Percentiles rank a stretch among this genome's conserved stretches.
Conservation (phyloP, 2,329 filamentous ascomycete genomes). For the Rasamsonia emersonii region DNA sequence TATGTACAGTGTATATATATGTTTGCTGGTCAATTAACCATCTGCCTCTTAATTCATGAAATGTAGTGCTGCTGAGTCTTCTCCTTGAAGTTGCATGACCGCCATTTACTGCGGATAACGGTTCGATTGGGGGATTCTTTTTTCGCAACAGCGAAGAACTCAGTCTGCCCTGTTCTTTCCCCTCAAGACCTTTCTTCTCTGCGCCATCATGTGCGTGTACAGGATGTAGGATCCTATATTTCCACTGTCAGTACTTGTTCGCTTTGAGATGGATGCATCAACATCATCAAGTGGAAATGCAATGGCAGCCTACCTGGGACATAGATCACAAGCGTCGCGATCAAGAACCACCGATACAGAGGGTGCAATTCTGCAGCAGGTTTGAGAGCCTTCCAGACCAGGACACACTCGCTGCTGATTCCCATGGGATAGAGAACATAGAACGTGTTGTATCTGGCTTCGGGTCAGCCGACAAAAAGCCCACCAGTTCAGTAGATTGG, state of each 20-base stretch:
- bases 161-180: constrained; percentile 44
- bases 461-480: constrained; percentile 1
- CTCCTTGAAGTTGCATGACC: background rate
- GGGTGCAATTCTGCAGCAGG: constrained; percentile 46
- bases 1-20: background rate
- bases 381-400: constrained; percentile 63
- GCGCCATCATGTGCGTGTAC: constrained; percentile 91
- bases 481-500: constrained; percentile 5
- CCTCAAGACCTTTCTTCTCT: constrained; percentile 71
- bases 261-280: background rate
- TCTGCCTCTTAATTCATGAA: background rate
- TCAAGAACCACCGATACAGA: constrained; percentile 52
- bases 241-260: background rate
- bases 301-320: constrained; percentile 57
- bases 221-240: constrained; percentile 63
- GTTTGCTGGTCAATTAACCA: background rate
- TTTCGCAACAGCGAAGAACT: constrained; percentile 1
- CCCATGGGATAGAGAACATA: constrained; percentile 87
- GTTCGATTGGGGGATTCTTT: background rate
- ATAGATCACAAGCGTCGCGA: constrained; percentile 62
- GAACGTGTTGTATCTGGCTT: constrained; percentile 70
- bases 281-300: background rate
- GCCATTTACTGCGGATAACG: background rate
- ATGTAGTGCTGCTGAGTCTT: too few species aligned
- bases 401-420: constrained; percentile 75